phyloP scores from a whole-genome alignment of 148 eudicot species.

The Rhododendron williamsianum region DNA sequence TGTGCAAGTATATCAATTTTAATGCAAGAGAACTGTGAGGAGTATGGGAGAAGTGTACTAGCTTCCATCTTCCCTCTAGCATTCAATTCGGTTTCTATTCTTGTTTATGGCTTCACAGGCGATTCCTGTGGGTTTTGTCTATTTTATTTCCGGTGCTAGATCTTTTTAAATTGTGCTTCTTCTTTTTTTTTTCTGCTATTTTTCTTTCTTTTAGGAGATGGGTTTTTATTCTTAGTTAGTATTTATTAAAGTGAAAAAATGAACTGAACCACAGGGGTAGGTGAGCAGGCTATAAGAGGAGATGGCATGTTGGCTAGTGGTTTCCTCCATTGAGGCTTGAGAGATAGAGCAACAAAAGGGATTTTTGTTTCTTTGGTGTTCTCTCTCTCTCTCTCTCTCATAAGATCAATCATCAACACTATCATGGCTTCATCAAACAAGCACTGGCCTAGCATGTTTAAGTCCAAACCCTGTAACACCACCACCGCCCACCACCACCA shows the following conservation, averaged over 20 bases:
- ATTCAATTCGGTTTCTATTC: constrained; percentile 36
- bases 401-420: constrained; percentile 1
- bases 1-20: constrained; percentile 22
- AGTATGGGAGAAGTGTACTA: constrained; percentile 27
- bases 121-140: constrained; percentile 40
- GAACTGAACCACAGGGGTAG: constrained; percentile 22
- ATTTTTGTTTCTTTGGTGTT: constrained; percentile 6
- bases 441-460: constrained; percentile 99
- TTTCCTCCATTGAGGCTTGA: constrained; percentile 11
- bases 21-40: constrained; percentile 12
- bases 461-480: constrained; percentile 67
- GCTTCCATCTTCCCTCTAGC: constrained; percentile 11
- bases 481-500: constrained; percentile 39
- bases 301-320: constrained; percentile 1
- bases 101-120: constrained; percentile 33
- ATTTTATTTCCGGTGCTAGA: constrained; percentile 7
- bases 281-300: constrained; percentile 30
- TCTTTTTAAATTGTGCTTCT: background rate
- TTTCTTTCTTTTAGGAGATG: background rate
- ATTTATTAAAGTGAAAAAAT: constrained; percentile 5
- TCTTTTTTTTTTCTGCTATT: background rate
- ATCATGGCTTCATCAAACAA: constrained; percentile 81
- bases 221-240: background rate
- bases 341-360: constrained; percentile 18
- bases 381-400: background rate